Evolutionary conservation across 1,284 basidiomycete genomes (phyloP), one percentile per base, ranked within the genome.

Genomic region (Cryptococcus neoformans): DNA sequence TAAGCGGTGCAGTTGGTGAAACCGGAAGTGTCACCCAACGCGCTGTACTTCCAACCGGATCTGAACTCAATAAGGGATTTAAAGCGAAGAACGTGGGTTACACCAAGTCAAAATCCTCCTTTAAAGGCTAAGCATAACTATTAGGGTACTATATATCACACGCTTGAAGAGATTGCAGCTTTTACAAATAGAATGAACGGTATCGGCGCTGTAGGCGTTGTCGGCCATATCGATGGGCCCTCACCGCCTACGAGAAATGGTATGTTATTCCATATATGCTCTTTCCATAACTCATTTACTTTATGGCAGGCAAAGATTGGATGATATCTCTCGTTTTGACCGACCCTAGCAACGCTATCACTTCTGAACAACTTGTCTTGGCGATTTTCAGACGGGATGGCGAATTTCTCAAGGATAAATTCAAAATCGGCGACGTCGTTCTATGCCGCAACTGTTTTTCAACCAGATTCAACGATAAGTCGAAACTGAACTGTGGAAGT

Each of bases 361-460:
- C 28, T 4, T 56, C 48, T 21, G 70, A 74, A 45, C 64, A 67
- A 50, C 49, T 64, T n/a, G 65, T 65, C 0, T 53, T 74, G 2
- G 63, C 66, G 1, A 37, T 72, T 17, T 69, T 71, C 44, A 58
- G 70, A 17, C 53, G 42, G 28, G 51, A n/a, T 1, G 46, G 53
- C 7, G 44, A 9, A 6, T 56, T 63, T 6, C 48, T 72, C 1
- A 66, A 64, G 2, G 39, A 36, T 8, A 16, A 45, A 34, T 38
- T 66, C 11, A 35, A 41, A 7, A 17, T 51, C 4, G 67, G 69
- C 9, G 44, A 44, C 21, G 59, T 65, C 2, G 58, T 71, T 1
- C 51, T 69, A 0, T 61, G 71, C 16, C 61, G 68, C 2, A 42
- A 47, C 6, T 28, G 67, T 37, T 66, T 60, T 59, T 42, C 62